Evolutionary conservation across 192 early-diverging fungal genomes (phyloP).

Genomic region (Backusella luteola): DNA sequence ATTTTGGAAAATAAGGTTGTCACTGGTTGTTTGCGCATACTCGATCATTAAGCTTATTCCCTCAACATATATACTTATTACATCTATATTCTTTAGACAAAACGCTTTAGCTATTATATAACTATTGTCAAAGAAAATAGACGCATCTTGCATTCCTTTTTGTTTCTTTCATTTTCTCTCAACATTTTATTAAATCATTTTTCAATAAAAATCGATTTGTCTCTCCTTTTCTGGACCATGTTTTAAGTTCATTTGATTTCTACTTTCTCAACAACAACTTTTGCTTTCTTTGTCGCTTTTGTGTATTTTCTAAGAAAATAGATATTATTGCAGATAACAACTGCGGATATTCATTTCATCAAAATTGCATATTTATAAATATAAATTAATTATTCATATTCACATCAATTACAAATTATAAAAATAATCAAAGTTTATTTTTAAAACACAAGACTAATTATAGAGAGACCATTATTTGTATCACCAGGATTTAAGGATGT

Average conservation of each 20-base stretch:
- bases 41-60: conserved; percentile 65
- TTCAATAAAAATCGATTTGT: background rate
- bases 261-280: background rate
- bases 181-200: background rate
- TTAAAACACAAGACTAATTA: no score
- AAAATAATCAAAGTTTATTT: no score
- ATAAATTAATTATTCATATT: no score
- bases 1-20: conserved; percentile 99
- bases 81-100: background rate
- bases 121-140: background rate
- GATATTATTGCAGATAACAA: no score
- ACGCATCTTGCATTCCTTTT: background rate
- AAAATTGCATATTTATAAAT: no score
- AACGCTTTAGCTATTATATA: background rate
- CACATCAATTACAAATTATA: no score
- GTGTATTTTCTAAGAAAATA: no score
- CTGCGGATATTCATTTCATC: no score
- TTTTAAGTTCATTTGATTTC: background rate
- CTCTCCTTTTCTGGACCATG: background rate
- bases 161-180: background rate
- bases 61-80: background rate
- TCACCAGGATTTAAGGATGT: no score
- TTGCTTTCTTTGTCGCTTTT: background rate
- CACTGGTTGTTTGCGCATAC: conserved; percentile 88
- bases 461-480: no score